Evolutionary conservation across 2,329 filamentous ascomycete genomes (phyloP), one percentile per base, ranked within the genome.

Genomic region (Fusarium liriodendri): DNA sequence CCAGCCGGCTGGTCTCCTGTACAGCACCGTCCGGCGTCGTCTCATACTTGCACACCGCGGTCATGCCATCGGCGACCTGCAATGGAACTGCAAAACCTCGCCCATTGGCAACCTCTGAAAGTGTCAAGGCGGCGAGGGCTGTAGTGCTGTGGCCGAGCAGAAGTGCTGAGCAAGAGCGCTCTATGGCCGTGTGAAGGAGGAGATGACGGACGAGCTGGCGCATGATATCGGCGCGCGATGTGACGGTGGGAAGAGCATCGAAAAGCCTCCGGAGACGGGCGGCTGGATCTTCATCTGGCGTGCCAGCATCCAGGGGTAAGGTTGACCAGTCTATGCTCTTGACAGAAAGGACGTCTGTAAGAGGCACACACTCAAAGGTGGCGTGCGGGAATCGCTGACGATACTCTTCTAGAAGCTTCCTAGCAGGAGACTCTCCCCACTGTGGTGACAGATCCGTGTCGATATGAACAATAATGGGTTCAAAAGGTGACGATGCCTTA

Each of bases 81-180:
- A 93, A 96, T 1, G 95, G 94, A 22, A 98, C 84, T 6, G 93
- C 90, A 75, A 93, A 95, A 1, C 96, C 97, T 58, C 96, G 89
- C 1, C 97, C 97, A 83, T 98, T 98, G 27, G 96, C 95, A 3
- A 96, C 95, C 83, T 97, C 94, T 8, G 94, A 88, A 16, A 99
- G 89, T 0, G 95, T 94, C 78, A 94, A 91, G 75, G 96, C 94
- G 5, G 97, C 96, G 33, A 99, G 90, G 18, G 92, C 90, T 6
- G 95, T 98, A 22, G 97, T 98, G 74, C 91, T 97, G 83, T 96
- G 92, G 25, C 94, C 95, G 82, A 97, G 92, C 2, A 98, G 83
- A 47, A 98, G 88, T 14, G 91, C 91, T 72, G 92, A 89, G 80
- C 92, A 97, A 14, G 80, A 83, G 32, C 87, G 83, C 18, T 85